Evolutionary conservation across 352 stramenopile genomes (phyloP).

Genomic region (Globisporangium spiculum): DNA sequence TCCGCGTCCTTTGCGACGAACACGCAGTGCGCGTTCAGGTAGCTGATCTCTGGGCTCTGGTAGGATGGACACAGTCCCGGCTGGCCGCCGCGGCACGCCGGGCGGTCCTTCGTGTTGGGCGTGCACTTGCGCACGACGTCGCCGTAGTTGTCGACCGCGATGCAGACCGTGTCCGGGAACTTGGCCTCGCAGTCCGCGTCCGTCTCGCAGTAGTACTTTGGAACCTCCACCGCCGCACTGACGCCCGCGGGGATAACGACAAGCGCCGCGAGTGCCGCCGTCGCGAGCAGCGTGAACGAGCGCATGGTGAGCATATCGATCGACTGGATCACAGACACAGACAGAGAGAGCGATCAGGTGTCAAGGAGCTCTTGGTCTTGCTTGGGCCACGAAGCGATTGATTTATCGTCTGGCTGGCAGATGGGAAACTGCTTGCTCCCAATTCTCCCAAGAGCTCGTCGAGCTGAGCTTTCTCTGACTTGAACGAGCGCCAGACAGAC

Average conservation of each 20-base stretch:
- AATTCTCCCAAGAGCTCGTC: background rate
- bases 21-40: conserved; percentile 81
- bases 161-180: conserved; percentile 70
- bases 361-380: background rate
- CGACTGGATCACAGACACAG: background rate
- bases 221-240: conserved; percentile 12
- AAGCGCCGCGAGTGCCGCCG: background rate
- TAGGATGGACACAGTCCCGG: conserved; percentile 78
- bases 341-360: background rate
- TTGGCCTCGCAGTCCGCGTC: conserved; percentile 70
- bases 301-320: conserved; percentile 11
- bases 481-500: background rate
- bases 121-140: conserved; percentile 79
- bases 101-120: conserved; percentile 69
- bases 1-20: conserved; percentile 61
- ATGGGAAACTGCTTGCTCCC: background rate
- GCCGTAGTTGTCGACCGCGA: conserved; percentile 74
- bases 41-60: conserved; percentile 64
- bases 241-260: conserved; percentile 6
- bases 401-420: background rate
- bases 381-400: background rate
- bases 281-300: conserved; percentile 14
- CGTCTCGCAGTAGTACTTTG: conserved; percentile 53
- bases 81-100: conserved; percentile 66
- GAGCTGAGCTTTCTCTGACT: background rate